phyloP scores from a whole-genome alignment of 768 basidiomycete species.

The Lentinula sp. region DNA sequence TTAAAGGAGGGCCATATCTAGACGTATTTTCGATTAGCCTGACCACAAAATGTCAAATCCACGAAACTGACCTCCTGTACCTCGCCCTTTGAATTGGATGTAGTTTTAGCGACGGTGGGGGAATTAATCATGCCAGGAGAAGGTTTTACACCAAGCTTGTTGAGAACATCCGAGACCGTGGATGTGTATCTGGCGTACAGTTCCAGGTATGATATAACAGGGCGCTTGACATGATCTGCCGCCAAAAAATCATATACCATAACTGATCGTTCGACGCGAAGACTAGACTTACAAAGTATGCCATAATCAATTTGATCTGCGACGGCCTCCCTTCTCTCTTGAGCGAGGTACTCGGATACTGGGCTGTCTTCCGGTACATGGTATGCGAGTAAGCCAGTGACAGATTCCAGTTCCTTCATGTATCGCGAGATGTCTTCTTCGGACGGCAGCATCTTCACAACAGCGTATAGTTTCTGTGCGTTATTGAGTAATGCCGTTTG shows the following conservation, averaged over 20 bases:
- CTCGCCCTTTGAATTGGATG: neutral
- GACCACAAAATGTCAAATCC: too few species aligned
- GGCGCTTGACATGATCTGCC: slow-evolving; percentile 15
- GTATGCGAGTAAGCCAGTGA: slow-evolving; percentile 80
- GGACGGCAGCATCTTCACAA: slow-evolving; percentile 50
- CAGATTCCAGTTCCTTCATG: slow-evolving; percentile 64
- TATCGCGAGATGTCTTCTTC: slow-evolving; percentile 56
- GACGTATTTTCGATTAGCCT: slow-evolving; percentile 8
- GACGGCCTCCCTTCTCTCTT: slow-evolving; percentile 71
- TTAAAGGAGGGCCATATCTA: slow-evolving; percentile 50
- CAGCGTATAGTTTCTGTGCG: slow-evolving; percentile 63
- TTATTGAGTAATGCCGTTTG: slow-evolving; percentile 45
- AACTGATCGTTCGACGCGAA: too few species aligned
- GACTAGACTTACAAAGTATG: slow-evolving; percentile 60
- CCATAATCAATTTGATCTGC: slow-evolving; percentile 88
- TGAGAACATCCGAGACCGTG: slow-evolving; percentile 51
- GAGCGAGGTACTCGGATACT: slow-evolving; percentile 67
- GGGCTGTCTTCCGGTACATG: slow-evolving; percentile 72
- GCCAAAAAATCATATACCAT: neutral
- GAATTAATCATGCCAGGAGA: slow-evolving; percentile 45
- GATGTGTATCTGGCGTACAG: slow-evolving; percentile 60
- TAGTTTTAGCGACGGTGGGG: slow-evolving; percentile 17
- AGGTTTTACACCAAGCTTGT: slow-evolving; percentile 41
- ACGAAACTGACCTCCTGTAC: neutral
- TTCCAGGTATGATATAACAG: slow-evolving; percentile 57